These are phyloP conservation scores for Microsporum ferrugineum DNA, from an alignment of 2,329 filamentous ascomycete species.

Conservation along the genomic window DNA sequence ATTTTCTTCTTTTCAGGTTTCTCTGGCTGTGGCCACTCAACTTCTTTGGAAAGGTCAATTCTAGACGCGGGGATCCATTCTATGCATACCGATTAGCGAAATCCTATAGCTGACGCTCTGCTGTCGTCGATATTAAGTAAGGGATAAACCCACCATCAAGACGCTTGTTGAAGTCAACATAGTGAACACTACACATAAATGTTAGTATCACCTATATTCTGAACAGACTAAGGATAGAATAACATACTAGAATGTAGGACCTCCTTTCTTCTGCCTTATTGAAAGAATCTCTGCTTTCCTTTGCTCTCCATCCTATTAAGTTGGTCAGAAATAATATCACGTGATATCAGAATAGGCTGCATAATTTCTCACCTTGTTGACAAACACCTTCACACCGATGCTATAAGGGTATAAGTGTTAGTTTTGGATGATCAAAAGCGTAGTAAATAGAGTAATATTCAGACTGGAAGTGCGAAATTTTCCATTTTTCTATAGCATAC, in stretches of 20 bases:
- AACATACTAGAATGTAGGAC: slow-evolving; percentile 65
- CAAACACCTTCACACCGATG: slow-evolving; percentile 55
- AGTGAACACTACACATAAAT: slow-evolving; percentile 55
- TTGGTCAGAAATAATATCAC: slow-evolving; percentile 10
- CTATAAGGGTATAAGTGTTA: slow-evolving; percentile 27
- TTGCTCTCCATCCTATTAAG: slow-evolving; percentile 59
- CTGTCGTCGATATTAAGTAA: background rate
- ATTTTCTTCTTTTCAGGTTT: slow-evolving; percentile 82
- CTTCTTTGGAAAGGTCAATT: slow-evolving; percentile 78
- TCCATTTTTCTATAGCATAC: slow-evolving; percentile 37
- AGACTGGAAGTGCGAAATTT: background rate
- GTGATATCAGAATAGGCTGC: slow-evolving; percentile 9
- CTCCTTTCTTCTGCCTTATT: slow-evolving; percentile 79
- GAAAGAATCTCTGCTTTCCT: slow-evolving; percentile 95
- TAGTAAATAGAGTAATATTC: background rate
- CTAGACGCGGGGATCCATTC: slow-evolving; percentile 81
- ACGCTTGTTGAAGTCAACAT: slow-evolving; percentile 95
- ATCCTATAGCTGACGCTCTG: background rate
- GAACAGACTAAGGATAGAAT: background rate
- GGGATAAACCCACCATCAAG: slow-evolving; percentile 40
- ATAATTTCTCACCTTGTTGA: slow-evolving; percentile 50
- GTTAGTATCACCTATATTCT: slow-evolving; percentile 14
- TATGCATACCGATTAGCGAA: slow-evolving; percentile 30
- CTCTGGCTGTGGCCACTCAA: slow-evolving; percentile 91
- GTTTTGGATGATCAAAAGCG: background rate